A percentile compares a stretch with the other conserved stretches of the same genome.
These are phyloP conservation scores for Alternaria dauci DNA, from an alignment of 2,329 filamentous ascomycete species.

Conservation along the genomic window DNA sequence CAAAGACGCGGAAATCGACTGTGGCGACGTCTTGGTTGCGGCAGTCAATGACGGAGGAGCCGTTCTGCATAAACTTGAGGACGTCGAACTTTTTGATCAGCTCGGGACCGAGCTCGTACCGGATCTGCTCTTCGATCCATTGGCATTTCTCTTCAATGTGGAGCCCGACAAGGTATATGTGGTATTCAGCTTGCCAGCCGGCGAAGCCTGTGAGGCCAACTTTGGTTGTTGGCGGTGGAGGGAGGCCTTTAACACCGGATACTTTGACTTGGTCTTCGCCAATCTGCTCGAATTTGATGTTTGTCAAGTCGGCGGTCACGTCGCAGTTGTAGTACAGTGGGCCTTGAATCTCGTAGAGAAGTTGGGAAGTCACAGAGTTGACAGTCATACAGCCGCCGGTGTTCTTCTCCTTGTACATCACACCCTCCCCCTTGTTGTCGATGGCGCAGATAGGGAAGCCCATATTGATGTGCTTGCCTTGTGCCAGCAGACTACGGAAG, in stretches of 20 bases:
- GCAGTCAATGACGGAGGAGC: constrained; percentile 49
- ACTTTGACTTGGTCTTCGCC: constrained; percentile 54
- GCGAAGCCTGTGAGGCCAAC: constrained; percentile 57
- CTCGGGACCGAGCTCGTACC: constrained; percentile 50
- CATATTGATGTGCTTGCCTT: constrained; percentile 49
- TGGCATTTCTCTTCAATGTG: constrained; percentile 57
- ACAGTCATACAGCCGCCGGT: constrained; percentile 47
- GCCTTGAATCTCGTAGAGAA: constrained; percentile 55
- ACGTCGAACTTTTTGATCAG: constrained; percentile 45
- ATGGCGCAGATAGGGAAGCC: constrained; percentile 37
- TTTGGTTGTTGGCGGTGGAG: constrained; percentile 60
- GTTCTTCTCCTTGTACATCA: constrained; percentile 44
- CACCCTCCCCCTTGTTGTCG: constrained; percentile 27
- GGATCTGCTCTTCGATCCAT: constrained; percentile 53
- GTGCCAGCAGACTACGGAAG: constrained; percentile 49
- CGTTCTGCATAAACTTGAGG: constrained; percentile 54
- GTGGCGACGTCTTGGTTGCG: constrained; percentile 59
- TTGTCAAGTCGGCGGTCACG: constrained; percentile 33
- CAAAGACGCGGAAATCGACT: constrained; percentile 58
- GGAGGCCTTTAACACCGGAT: constrained; percentile 50
- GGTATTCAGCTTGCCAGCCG: constrained; percentile 58
- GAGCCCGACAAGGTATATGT: constrained; percentile 56
- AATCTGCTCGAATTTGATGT: constrained; percentile 49
- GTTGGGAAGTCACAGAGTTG: constrained; percentile 61
- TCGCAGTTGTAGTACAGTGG: constrained; percentile 60